phyloP scores from a whole-genome alignment of 306 rosid species.

The Ceratonia siliqua region DNA sequence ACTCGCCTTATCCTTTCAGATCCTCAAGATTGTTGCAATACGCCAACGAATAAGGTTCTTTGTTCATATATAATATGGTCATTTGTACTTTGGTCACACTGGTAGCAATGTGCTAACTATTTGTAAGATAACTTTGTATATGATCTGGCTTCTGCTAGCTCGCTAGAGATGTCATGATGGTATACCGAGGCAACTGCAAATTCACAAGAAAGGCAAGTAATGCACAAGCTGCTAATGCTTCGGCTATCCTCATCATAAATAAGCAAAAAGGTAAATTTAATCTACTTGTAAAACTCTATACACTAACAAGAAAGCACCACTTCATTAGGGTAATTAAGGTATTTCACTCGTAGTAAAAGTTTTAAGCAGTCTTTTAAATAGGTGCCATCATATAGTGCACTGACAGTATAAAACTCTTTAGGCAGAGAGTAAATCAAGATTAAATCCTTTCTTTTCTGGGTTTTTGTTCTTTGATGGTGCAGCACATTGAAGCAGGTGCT shows the following conservation, averaged over 20 bases:
- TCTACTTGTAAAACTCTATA: neutral
- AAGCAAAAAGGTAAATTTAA: constrained; percentile 64
- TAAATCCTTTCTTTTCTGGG: neutral
- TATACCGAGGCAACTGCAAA: constrained; percentile 82
- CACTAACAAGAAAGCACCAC: neutral
- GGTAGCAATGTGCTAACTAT: constrained; percentile 11
- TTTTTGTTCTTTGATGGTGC: neutral
- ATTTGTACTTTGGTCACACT: neutral
- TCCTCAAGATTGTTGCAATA: constrained; percentile 78
- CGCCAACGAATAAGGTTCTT: constrained; percentile 71
- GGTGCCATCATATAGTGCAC: neutral
- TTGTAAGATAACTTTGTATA: constrained; percentile 23
- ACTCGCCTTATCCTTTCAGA: constrained; percentile 70
- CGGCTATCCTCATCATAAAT: constrained; percentile 88
- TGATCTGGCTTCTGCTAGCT: constrained; percentile 50
- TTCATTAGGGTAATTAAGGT: too few relatives aligned
- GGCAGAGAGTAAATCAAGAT: neutral
- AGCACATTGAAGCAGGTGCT: neutral
- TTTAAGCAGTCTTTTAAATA: too few relatives aligned
- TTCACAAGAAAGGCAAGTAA: constrained; percentile 80
- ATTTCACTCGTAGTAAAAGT: too few relatives aligned
- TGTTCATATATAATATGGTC: constrained; percentile 22
- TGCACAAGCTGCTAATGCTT: constrained; percentile 91
- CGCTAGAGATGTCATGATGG: constrained; percentile 86
- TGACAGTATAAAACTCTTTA: neutral